A percentile compares a stretch with the other conserved stretches of the same genome.
Evolutionary conservation across 345 rosid genomes (phyloP).

Genomic region (Populus euphratica): DNA sequence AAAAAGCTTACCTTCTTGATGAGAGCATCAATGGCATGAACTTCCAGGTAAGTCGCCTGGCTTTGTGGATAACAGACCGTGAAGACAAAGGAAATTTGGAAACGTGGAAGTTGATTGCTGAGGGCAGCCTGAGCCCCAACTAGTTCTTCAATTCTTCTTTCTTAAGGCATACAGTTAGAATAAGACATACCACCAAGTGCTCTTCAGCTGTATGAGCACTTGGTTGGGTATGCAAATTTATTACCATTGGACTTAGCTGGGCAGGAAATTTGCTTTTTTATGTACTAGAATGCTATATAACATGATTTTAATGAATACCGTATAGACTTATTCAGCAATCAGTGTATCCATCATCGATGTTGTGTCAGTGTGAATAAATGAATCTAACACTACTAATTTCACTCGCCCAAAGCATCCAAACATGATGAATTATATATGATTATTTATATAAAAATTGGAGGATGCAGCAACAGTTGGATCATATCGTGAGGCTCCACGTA

Average conservation of each 20-base stretch:
- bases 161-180: background rate
- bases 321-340: background rate
- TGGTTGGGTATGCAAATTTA: background rate
- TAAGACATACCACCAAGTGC: background rate
- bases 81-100: conserved; percentile 50
- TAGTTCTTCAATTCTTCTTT: conserved; percentile 15
- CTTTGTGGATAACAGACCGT: conserved; percentile 59
- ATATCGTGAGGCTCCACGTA: background rate
- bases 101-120: conserved; percentile 77
- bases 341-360: background rate
- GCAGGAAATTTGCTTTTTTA: background rate
- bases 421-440: no score
- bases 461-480: background rate
- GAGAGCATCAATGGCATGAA: conserved; percentile 41
- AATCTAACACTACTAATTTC: background rate
- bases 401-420: no score
- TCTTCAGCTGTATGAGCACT: background rate
- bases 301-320: background rate
- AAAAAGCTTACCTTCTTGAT: conserved; percentile 52
- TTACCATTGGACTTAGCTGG: background rate
- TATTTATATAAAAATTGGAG: no score
- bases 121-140: conserved; percentile 41
- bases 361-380: background rate
- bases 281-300: background rate
- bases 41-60: conserved; percentile 55